These are phyloP conservation scores for Escovopsis sp. DNA, from an alignment of 2,329 filamentous ascomycete species.

Conservation along the genomic window DNA sequence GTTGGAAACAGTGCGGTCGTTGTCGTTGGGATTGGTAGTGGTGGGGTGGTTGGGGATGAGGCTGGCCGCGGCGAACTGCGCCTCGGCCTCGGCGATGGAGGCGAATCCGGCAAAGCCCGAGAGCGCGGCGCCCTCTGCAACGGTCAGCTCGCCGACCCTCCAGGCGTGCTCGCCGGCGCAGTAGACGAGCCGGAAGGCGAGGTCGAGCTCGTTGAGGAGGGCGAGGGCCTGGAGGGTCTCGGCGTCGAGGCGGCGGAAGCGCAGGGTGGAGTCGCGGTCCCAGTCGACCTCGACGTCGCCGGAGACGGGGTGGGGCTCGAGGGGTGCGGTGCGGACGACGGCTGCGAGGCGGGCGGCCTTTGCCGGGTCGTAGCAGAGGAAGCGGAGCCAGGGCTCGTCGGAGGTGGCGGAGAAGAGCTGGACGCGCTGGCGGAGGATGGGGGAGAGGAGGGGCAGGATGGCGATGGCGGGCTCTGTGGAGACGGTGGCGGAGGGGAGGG, in stretches of 20 bases:
- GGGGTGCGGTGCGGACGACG: constrained; percentile 43
- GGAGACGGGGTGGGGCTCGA: constrained; percentile 70
- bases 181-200: constrained; percentile 55
- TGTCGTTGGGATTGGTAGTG: constrained; percentile 5
- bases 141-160: constrained; percentile 56
- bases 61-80: constrained; percentile 29
- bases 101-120: constrained; percentile 33
- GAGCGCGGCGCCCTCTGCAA: constrained; percentile 42
- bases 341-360: constrained; percentile 43
- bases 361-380: constrained; percentile 53
- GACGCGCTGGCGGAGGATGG: constrained; percentile 51
- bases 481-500: constrained; percentile 34
- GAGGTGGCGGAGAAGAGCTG: constrained; percentile 46
- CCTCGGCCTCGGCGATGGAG: constrained; percentile 46
- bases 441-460: constrained; percentile 46
- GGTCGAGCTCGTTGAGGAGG: constrained; percentile 42
- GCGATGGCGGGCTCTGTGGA: constrained; percentile 41
- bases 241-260: constrained; percentile 54
- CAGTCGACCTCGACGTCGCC: constrained; percentile 66
- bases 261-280: constrained; percentile 46
- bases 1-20: constrained; percentile 1
- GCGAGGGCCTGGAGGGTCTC: constrained; percentile 62
- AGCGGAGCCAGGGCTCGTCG: constrained; percentile 55
- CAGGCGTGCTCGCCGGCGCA: constrained; percentile 56
- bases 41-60: too few relatives aligned